These are phyloP conservation scores for Amylocarpus encephaloides DNA, from an alignment of 2,329 filamentous ascomycete species.

Conservation along the genomic window DNA sequence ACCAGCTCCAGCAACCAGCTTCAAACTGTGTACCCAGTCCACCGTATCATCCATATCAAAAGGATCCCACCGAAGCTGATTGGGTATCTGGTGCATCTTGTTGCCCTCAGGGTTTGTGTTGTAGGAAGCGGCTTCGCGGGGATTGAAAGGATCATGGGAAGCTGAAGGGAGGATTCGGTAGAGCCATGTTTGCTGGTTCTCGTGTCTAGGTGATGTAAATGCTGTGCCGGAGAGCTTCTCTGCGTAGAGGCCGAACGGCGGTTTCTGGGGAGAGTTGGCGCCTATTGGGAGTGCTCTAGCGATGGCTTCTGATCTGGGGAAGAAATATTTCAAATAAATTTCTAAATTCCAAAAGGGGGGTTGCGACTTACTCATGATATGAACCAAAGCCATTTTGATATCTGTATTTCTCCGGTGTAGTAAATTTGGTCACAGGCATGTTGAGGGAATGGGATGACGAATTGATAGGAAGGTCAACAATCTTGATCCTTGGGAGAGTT, in stretches of 20 bases:
- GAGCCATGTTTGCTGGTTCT: slow-evolving; percentile 53
- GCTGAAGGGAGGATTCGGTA: slow-evolving; percentile 50
- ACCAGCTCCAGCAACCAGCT: slow-evolving; percentile 71
- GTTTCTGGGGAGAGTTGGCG: slow-evolving; percentile 64
- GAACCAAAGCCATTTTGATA: slow-evolving; percentile 64
- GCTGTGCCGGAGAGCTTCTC: slow-evolving; percentile 56
- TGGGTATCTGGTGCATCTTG: slow-evolving; percentile 63
- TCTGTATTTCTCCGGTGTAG: slow-evolving; percentile 56
- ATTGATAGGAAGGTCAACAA: background rate
- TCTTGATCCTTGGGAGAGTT: background rate
- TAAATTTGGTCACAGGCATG: slow-evolving; percentile 62
- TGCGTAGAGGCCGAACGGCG: slow-evolving; percentile 60
- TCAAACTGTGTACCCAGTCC: slow-evolving; percentile 57
- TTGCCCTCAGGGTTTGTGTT: slow-evolving; percentile 34
- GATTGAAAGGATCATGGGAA: slow-evolving; percentile 43
- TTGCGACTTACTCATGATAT: slow-evolving; percentile 53
- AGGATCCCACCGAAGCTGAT: slow-evolving; percentile 69
- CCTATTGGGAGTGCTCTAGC: slow-evolving; percentile 58
- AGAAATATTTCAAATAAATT: background rate
- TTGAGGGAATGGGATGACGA: background rate
- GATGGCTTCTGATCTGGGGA: slow-evolving; percentile 54
- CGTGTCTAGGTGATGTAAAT: slow-evolving; percentile 49
- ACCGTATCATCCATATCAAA: slow-evolving; percentile 66
- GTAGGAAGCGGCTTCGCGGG: slow-evolving; percentile 39
- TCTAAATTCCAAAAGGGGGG: no score